These are phyloP conservation scores for Rhinocladiella mackenziei DNA, from an alignment of 2,329 filamentous ascomycete species.

Conservation along the genomic window DNA sequence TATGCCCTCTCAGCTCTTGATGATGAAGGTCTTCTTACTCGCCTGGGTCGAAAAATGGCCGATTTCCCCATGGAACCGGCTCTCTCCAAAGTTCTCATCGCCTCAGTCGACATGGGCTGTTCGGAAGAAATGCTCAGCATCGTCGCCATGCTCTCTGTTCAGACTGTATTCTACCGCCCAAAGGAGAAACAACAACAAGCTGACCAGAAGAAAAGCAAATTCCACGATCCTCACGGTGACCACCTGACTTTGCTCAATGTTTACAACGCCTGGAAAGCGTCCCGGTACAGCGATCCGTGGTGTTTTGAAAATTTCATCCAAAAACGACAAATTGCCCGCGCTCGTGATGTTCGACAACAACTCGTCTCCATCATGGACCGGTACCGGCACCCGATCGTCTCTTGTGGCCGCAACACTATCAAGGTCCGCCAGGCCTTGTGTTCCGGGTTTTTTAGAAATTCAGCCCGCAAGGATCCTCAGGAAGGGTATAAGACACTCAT, in stretches of 20 bases:
- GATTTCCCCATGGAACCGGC: slow-evolving; percentile 98
- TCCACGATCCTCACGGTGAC: slow-evolving; percentile 91
- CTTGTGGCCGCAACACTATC: slow-evolving; percentile 81
- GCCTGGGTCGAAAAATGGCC: slow-evolving; percentile 92
- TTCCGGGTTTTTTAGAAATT: slow-evolving; percentile 91
- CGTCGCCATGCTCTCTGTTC: slow-evolving; percentile 86
- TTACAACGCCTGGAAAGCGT: slow-evolving; percentile 93
- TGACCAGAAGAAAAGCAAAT: slow-evolving; percentile 96
- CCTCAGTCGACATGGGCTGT: slow-evolving; percentile 79
- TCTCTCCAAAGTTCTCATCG: slow-evolving; percentile 84
- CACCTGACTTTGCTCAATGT: slow-evolving; percentile 94
- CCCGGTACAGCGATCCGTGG: slow-evolving; percentile 79
- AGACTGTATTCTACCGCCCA: slow-evolving; percentile 86
- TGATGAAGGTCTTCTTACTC: slow-evolving; percentile 88
- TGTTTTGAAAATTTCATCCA: slow-evolving; percentile 98
- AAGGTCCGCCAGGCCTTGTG: slow-evolving; percentile 87
- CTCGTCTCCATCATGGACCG: slow-evolving; percentile 90
- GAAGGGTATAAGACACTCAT: slow-evolving; percentile 98
- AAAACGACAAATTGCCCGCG: slow-evolving; percentile 79
- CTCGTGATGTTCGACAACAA: slow-evolving; percentile 88
- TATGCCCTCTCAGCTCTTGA: slow-evolving; percentile 89
- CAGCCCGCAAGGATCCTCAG: slow-evolving; percentile 88
- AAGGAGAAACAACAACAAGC: slow-evolving; percentile 97
- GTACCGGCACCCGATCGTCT: slow-evolving; percentile 75
- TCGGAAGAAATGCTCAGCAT: slow-evolving; percentile 93